phyloP scores from a whole-genome alignment of 441 rosid genomes.

The Adansonia gregorii region DNA sequence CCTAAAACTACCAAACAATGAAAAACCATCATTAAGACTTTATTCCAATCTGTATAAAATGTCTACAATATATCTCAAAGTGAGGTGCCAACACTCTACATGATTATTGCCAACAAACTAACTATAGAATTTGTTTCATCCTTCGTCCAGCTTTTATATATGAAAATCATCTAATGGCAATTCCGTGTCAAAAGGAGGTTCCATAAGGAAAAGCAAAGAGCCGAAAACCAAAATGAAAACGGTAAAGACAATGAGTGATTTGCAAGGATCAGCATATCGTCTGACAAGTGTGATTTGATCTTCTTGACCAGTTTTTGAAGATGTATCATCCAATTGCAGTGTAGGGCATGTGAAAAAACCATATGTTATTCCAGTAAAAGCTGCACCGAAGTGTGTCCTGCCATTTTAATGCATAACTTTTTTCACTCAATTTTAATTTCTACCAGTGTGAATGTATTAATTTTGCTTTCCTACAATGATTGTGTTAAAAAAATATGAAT shows the following conservation, averaged over 20 bases:
- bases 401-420: background rate
- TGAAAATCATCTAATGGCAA: constrained; percentile 29
- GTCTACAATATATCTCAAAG: background rate
- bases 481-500: background rate
- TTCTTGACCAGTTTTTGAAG: constrained; percentile 51
- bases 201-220: constrained; percentile 51
- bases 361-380: constrained; percentile 56
- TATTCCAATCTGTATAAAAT: background rate
- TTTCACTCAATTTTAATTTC: background rate
- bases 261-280: constrained; percentile 52
- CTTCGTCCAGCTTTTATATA: background rate
- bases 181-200: constrained; percentile 53
- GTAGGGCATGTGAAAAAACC: constrained; percentile 68
- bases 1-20: background rate
- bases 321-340: constrained; percentile 57
- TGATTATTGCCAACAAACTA: background rate
- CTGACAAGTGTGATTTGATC: constrained; percentile 53
- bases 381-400: constrained; percentile 84
- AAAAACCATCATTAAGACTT: background rate
- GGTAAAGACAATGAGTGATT: constrained; percentile 58
- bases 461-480: background rate
- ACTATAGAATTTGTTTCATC: background rate
- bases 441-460: background rate
- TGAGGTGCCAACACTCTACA: background rate
- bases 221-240: constrained; percentile 46